Conservation (phyloP, 1,139 yeast genomes). For the Pichia norvegensis region DNA sequence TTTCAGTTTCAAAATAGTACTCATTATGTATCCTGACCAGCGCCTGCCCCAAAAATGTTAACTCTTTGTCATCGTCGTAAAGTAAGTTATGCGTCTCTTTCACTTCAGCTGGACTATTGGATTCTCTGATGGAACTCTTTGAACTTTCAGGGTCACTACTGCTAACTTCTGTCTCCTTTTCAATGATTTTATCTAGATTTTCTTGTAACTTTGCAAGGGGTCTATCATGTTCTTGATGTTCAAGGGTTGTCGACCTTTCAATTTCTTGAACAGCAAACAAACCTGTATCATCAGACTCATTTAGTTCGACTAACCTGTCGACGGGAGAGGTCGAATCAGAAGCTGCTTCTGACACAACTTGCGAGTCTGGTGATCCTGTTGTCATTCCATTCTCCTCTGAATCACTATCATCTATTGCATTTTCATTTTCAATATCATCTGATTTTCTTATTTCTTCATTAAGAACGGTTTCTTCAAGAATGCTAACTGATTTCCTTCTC, state of each 20-base stretch:
- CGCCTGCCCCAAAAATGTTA: conserved; percentile 55
- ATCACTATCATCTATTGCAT: conserved; percentile 27
- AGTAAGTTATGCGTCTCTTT: conserved; percentile 51
- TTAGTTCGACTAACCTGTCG: conserved; percentile 41
- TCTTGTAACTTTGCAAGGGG: conserved; percentile 81
- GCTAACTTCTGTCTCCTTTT: conserved; percentile 23
- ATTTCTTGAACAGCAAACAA: conserved; percentile 46
- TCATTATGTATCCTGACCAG: conserved; percentile 55
- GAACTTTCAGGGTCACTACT: neutral
- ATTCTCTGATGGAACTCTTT: neutral
- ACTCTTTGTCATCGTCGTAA: conserved; percentile 75
- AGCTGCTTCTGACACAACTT: conserved; percentile 13
- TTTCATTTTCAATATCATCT: conserved; percentile 16
- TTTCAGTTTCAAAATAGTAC: conserved; percentile 49
- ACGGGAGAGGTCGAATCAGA: conserved; percentile 35
- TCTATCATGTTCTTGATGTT: conserved; percentile 62
- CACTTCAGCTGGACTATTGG: conserved; percentile 13
- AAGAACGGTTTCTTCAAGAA: conserved; percentile 36
- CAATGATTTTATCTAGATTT: conserved; percentile 52
- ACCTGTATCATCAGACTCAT: conserved; percentile 39
- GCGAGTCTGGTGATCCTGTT: neutral
- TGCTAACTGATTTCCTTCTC: conserved; percentile 49
- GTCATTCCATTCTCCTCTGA: conserved; percentile 5
- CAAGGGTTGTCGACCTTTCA: conserved; percentile 50
- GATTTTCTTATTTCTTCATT: conserved; percentile 14